Evolutionary conservation across 176 grass and related monocot species (phyloP).

Genomic region (Aegilops sharonensis): DNA sequence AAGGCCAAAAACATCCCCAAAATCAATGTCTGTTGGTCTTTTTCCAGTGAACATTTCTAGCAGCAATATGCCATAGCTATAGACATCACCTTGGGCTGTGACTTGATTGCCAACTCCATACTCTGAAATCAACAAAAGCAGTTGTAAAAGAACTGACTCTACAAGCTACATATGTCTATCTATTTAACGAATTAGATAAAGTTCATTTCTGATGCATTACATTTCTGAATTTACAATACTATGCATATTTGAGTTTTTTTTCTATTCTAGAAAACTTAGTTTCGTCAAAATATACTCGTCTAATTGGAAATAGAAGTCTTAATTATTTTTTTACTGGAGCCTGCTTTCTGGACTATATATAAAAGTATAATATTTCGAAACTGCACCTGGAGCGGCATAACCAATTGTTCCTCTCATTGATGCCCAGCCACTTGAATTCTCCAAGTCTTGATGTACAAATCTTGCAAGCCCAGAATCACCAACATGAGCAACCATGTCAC

Average conservation of each 20-base stretch:
- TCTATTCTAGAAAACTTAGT: neutral
- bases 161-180: neutral
- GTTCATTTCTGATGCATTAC: neutral
- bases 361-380: neutral
- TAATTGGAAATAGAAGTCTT: neutral
- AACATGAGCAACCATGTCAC: slow-evolving; percentile 19
- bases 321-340: neutral
- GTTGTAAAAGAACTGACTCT: neutral
- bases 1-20: neutral
- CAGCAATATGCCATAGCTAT: slow-evolving; percentile 27
- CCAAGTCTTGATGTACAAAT: neutral
- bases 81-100: slow-evolving; percentile 9
- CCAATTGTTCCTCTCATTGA: neutral
- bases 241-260: neutral
- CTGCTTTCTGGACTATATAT: neutral
- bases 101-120: slow-evolving; percentile 25
- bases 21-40: neutral
- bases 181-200: slow-evolving; percentile 3
- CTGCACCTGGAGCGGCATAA: neutral
- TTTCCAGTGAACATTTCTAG: slow-evolving; percentile 30
- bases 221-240: neutral
- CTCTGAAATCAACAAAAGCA: slow-evolving; percentile 1
- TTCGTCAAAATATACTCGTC: neutral
- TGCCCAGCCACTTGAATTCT: neutral
- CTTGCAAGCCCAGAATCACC: slow-evolving; percentile 21